phyloP scores from a whole-genome alignment of 345 rosid genomes.

The Salix udensis region DNA sequence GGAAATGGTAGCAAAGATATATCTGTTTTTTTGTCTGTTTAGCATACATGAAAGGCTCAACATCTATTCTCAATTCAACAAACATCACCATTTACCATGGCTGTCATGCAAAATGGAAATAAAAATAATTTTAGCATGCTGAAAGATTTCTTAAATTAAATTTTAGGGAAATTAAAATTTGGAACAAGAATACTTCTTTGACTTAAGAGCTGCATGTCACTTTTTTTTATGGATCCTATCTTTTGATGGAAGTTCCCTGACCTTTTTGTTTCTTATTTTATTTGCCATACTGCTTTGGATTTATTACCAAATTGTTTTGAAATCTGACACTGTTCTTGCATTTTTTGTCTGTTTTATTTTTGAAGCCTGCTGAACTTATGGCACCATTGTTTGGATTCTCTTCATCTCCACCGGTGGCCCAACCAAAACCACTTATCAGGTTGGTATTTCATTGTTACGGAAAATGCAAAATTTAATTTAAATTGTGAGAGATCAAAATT shows the following conservation, averaged over 20 bases:
- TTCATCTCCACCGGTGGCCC: conserved; percentile 41
- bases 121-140: not conserved
- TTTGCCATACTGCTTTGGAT: not conserved
- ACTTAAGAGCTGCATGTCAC: not conserved
- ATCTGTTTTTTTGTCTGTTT: no score
- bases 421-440: conserved; percentile 77
- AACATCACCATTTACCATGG: no score
- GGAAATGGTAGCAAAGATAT: no score
- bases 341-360: conserved; percentile 10
- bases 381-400: conserved; percentile 27
- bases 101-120: no score
- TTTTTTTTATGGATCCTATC: not conserved
- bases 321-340: not conserved
- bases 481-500: not conserved
- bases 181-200: not conserved
- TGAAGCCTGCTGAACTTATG: conserved; percentile 56
- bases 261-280: not conserved
- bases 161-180: not conserved
- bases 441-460: not conserved
- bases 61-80: no score
- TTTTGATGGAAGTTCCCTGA: not conserved
- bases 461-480: not conserved
- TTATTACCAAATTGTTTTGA: not conserved
- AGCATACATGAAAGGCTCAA: no score
- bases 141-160: not conserved